Base-by-base conservation (phyloP, 352 stramenopile genomes). In the Globisporangium emineosum region DNA sequence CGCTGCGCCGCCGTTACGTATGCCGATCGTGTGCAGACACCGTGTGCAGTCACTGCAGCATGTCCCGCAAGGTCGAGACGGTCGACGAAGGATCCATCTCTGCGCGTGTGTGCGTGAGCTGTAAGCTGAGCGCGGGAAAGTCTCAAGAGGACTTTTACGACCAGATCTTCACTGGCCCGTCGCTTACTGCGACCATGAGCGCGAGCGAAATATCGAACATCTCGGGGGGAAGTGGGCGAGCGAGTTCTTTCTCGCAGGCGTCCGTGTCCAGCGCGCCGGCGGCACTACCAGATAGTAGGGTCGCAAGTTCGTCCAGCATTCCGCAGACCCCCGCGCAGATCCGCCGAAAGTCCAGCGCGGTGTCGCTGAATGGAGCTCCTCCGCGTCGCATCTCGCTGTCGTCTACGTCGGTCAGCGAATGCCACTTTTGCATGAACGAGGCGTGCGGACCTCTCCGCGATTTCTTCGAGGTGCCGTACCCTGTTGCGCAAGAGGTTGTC, bases 131-230 rank as follows among this genome's bases (percentile, higher is more conserved):
- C 68, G 80, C 81, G 40, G 79, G 81, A 15, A 72, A 81, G 47
- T 72, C 73, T 8, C 78, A 90, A 40, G 81, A 91, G 59, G 84
- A 93, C 65, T 93, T 90, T 57, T 91, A 93, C 69, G 80, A 91
- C 70, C 78, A 78, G 49, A 90, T 91, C 64, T 91, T 91, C 69
- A 86, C 81, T 13, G 78, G 64, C 23, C 75, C 63, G 62, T 81
- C 68, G 59, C 65, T 58, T 59, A 71, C 55, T 33, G 66, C 45
- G 27, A 54, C 50, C 19, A 58, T 37, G 27, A 68, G 53, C 45
- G 40, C 40, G 29, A 71, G 65, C 61, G 65, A 68, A 47, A 37
- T 59, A 21, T 68, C 61, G 45, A 64, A 37, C 15, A 40, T 45
- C 42, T 76, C 71, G 30, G 69, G 71, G 8, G n/a, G n/a, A n/a